These are phyloP conservation scores for Cutaneotrichosporon sp. DNA, from an alignment of 1,284 basidiomycete species.

Conservation along the genomic window DNA sequence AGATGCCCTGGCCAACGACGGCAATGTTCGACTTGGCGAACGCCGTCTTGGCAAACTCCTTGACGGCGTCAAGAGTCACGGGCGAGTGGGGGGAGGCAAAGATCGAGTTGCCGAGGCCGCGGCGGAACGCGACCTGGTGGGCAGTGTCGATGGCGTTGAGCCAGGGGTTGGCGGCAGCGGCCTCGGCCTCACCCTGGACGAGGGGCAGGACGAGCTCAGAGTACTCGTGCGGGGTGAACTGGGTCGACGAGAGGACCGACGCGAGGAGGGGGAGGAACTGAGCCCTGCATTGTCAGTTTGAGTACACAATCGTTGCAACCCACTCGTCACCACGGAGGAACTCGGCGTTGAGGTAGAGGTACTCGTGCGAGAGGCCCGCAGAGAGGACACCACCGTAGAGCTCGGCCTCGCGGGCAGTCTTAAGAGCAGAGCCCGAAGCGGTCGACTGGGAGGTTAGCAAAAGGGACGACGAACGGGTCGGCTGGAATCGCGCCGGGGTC, in stretches of 20 bases:
- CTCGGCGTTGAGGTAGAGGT: conserved; percentile 87
- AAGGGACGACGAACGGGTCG: neutral
- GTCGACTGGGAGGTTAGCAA: conserved; percentile 56
- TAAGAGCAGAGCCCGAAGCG: conserved; percentile 76
- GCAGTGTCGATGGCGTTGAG: conserved; percentile 64
- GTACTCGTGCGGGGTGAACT: conserved; percentile 79
- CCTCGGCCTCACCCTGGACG: conserved; percentile 63
- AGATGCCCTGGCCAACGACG: conserved; percentile 78
- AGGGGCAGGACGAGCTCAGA: conserved; percentile 76
- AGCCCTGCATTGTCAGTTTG: conserved; percentile 51
- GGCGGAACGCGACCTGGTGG: conserved; percentile 82
- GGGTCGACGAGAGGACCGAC: conserved; percentile 72
- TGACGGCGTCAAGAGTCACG: conserved; percentile 62
- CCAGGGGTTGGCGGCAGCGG: conserved; percentile 60
- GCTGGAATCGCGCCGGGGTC: too few species aligned
- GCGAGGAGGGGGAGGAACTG: conserved; percentile 84
- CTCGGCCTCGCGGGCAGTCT: conserved; percentile 86
- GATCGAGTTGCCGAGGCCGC: conserved; percentile 79
- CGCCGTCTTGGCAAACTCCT: conserved; percentile 63
- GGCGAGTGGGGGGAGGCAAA: conserved; percentile 67
- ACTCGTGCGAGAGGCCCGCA: conserved; percentile 77
- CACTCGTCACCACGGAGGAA: conserved; percentile 95
- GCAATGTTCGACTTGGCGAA: conserved; percentile 75
- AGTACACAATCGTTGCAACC: conserved; percentile 49
- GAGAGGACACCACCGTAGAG: conserved; percentile 91